Conservation (phyloP, 768 basidiomycete species). For the Panaeolus papilionaceus region DNA sequence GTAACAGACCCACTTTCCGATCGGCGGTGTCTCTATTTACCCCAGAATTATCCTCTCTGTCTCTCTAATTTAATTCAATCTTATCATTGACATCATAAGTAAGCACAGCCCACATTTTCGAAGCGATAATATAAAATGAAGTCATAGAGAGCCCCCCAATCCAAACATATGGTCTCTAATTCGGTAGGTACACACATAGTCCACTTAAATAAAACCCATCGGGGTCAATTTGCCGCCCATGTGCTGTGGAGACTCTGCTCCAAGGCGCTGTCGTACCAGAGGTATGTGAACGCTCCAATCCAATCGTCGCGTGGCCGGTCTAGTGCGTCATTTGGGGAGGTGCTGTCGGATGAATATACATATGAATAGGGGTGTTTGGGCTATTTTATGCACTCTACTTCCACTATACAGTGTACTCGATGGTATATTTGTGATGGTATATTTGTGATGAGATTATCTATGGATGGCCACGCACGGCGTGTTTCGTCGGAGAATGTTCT, state of each 20-base stretch:
- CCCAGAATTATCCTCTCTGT: too few species aligned
- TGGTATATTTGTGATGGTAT: too few species aligned
- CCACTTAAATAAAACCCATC: background rate
- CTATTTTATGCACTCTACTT: too few species aligned
- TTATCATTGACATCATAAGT: too few species aligned
- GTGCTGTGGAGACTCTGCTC: background rate
- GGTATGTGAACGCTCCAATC: background rate
- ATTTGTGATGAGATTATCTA: too few species aligned
- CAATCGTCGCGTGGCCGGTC: background rate
- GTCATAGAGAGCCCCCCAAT: background rate
- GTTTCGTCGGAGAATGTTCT: too few species aligned
- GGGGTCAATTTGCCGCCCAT: background rate
- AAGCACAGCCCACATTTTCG: too few species aligned
- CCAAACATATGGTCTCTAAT: background rate
- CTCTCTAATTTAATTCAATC: too few species aligned
- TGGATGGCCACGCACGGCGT: too few species aligned
- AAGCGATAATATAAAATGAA: background rate
- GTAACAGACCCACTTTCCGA: too few species aligned
- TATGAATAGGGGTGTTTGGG: background rate
- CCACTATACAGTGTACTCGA: too few species aligned
- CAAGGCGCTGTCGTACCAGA: background rate
- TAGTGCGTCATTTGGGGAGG: background rate
- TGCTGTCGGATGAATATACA: background rate
- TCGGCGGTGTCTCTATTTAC: too few species aligned
- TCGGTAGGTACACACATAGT: background rate